Base-by-base conservation (phyloP, 352 stramenopile genomes). In the Phytophthora tentaculata region DNA sequence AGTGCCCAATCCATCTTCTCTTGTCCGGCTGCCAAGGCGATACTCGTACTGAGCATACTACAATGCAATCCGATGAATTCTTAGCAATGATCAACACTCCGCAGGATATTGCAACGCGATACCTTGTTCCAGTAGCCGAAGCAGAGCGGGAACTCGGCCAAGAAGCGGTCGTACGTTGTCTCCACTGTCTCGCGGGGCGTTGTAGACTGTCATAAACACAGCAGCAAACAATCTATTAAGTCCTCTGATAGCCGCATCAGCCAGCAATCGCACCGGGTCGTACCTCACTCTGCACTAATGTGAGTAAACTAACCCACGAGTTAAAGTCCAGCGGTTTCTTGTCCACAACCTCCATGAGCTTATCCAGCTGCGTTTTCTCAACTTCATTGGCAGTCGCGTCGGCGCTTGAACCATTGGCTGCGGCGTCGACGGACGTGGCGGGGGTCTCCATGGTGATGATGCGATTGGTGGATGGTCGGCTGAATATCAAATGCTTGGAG, bases 61-160 rank as follows among this genome's bases (percentile, higher is more conserved):
- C 12, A 61, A 23, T 10, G 57, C 12, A 26, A 12, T 17, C 7
- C 3, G 2, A 48, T 4, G n/a, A 48, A 32, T 20, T 22, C 14
- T 59, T 17, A 66, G 28, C 19, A 26, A 29, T 22, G n/a, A 16
- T 6, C 24, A 12, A 20, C 17, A 43, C 17, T 14, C 14, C 57
- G 17, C 16, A 50, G 7, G 6, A n/a, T 41, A 48, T 47, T 13
- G 2, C 26, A 56, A 2, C 16, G 20, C 7, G 56, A 19, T 39
- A 92, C 86, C 83, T 94, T 94, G 73, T 92, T 94, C 86, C 86
- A 94, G 69, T 94, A 94, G 71, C 86, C 86, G 71, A 92, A 94
- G 58, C 86, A 94, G 43, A 94, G 74, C 41, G 86, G 86, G 49
- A 94, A 94, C 67, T 92, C 83, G 22, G 14, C 44, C 63, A 94